Evolutionary conservation across 2,329 filamentous ascomycete genomes (phyloP), one percentile per base, ranked within the genome.

Genomic region (Anisogramma anomala): DNA sequence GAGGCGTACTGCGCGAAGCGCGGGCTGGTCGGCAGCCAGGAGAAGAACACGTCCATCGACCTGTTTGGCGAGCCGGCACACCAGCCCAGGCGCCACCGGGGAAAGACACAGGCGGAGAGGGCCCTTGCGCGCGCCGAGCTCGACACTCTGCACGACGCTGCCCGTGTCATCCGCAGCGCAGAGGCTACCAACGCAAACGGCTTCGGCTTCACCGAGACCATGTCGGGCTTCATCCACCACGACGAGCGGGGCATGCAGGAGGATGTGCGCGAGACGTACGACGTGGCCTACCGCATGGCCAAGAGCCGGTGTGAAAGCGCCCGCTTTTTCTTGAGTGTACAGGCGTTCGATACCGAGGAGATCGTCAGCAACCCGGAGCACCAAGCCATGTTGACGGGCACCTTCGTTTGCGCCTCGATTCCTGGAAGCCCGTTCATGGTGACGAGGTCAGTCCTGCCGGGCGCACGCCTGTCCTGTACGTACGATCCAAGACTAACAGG

Each of bases 191-290:
- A 67, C 23, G 64, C 67, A 8, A 59, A 59, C 32, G 72, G 74
- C 0, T 67, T 79, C 40, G 71, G 69, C 18, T 82, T 82, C 52
- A 72, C 72, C 0, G 77, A 82, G 54, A 69, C 79, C 43, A 79
- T 82, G 74, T 67, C 69, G 6, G 77, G 77, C 8, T 73, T 71
- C 48, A 64, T 82, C 19, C 72, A 77, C 49, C 71, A 77, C 49
- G 54, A 59, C 34, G 63, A 65, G 28, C 53, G 56, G 8, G 58
- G 56, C 20, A 53, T 68, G 30, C 52, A 53, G 5, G 61, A 63
- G 8, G 66, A 72, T 49, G 62, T 66, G 33, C 61, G 60, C 13
- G 63, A 67, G n/a, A 67, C 71, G 2, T 79, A 72, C 52, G 60
- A 71, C 44, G 60, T 69, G 15, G 72, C 72, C 2, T 66, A 66